A percentile compares a stretch with the other conserved stretches of the same genome.
phyloP scores from a whole-genome alignment of 768 basidiomycete species.

The Pholiota molesta region DNA sequence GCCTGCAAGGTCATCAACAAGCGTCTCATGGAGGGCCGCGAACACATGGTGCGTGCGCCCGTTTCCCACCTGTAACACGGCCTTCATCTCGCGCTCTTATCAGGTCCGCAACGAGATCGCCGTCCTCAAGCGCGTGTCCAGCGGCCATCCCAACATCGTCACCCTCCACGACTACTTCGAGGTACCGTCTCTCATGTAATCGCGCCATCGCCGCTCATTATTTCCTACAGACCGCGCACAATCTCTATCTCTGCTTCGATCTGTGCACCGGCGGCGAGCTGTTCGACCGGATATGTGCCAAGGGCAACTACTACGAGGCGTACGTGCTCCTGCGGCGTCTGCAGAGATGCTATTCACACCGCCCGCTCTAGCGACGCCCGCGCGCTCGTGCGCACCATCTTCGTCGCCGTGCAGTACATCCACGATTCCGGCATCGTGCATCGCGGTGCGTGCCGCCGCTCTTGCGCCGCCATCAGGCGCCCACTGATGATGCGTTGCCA shows the following conservation, averaged over 20 bases:
- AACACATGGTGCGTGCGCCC: conserved; percentile 81
- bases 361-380: conserved; percentile 77
- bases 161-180: conserved; percentile 97
- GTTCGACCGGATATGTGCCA: conserved; percentile 98
- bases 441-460: conserved; percentile 53
- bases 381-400: conserved; percentile 82
- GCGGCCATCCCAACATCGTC: conserved; percentile 88
- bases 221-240: conserved; percentile 94
- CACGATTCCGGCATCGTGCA: conserved; percentile 94
- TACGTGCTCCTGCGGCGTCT: conserved; percentile 38
- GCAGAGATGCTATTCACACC: conserved; percentile 7
- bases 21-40: conserved; percentile 96
- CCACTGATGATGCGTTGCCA: too few relatives aligned
- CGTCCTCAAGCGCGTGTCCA: conserved; percentile 92
- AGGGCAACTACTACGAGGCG: conserved; percentile 96
- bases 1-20: conserved; percentile 99
- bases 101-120: conserved; percentile 97
- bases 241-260: conserved; percentile 94
- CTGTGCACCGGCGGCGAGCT: conserved; percentile 97
- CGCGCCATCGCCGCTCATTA: too few relatives aligned
- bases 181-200: too few relatives aligned
- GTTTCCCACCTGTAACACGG: conserved; percentile 11
- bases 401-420: conserved; percentile 87
- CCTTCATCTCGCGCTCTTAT: too few relatives aligned
- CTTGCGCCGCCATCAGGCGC: background rate